These are phyloP conservation scores for Polyporus arcularius DNA, from an alignment of 768 basidiomycete species.

Conservation along the genomic window DNA sequence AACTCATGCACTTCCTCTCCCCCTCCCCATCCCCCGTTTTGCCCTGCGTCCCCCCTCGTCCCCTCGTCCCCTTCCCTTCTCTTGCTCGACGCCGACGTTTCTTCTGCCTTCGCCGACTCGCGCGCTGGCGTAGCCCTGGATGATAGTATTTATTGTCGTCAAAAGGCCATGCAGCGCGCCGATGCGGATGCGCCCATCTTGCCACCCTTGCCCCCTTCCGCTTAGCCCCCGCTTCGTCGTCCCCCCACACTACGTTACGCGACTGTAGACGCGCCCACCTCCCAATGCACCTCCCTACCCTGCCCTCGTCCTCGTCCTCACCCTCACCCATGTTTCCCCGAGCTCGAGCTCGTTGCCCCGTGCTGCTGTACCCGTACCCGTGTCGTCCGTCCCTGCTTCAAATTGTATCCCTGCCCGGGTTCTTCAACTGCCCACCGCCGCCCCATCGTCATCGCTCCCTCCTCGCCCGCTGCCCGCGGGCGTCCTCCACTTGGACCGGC, in stretches of 20 bases:
- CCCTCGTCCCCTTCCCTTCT: not conserved
- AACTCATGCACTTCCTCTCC: not conserved
- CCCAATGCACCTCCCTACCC: not conserved
- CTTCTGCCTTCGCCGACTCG: not conserved
- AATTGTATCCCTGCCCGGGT: too few relatives aligned
- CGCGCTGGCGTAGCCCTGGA: constrained; percentile 4
- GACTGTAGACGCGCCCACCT: not conserved
- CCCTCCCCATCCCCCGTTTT: not conserved
- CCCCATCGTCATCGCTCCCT: too few relatives aligned
- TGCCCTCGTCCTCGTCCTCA: not conserved
- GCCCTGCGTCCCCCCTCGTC: not conserved
- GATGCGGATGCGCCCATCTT: not conserved
- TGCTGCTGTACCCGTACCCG: too few relatives aligned
- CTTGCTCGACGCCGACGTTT: too few relatives aligned
- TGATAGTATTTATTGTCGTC: constrained; percentile 16
- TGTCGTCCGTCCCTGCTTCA: too few relatives aligned
- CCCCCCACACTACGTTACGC: not conserved
- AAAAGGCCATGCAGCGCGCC: constrained; percentile 7
- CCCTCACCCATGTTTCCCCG: not conserved
- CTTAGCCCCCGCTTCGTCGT: not conserved
- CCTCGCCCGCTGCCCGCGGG: too few relatives aligned
- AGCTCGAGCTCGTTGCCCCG: too few relatives aligned
- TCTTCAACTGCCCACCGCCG: too few relatives aligned
- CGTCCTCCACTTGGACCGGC: too few relatives aligned
- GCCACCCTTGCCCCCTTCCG: not conserved